phyloP scores from a whole-genome alignment of 805 yeast species.

The Naumovozyma baii region DNA sequence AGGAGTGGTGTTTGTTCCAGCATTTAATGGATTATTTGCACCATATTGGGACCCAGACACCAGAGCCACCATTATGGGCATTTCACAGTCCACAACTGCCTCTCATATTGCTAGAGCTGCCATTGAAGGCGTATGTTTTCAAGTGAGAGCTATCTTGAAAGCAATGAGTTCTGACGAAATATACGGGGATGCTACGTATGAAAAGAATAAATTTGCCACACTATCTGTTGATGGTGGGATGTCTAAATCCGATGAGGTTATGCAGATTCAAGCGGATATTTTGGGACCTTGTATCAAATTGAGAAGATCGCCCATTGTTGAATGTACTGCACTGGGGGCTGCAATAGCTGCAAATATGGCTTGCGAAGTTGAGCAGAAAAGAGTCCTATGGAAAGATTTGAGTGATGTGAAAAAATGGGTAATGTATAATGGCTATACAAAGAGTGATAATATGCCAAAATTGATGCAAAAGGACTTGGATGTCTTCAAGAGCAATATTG shows the following conservation, averaged over 20 bases:
- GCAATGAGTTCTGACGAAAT: constrained; percentile 74
- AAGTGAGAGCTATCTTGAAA: constrained; percentile 78
- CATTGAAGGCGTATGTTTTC: constrained; percentile 89
- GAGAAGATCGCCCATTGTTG: constrained; percentile 69
- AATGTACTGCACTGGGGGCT: constrained; percentile 92
- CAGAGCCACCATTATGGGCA: constrained; percentile 85
- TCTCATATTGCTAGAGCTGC: constrained; percentile 92
- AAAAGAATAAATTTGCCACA: constrained; percentile 42
- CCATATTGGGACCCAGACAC: constrained; percentile 95
- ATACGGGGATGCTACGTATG: constrained; percentile 21
- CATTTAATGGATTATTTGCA: constrained; percentile 87
- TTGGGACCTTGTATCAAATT: constrained; percentile 81
- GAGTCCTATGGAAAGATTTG: constrained; percentile 63
- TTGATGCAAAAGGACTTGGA: constrained; percentile 23
- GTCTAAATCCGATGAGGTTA: constrained; percentile 82
- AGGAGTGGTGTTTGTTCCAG: constrained; percentile 92
- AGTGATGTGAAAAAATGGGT: constrained; percentile 82
- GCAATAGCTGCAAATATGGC: constrained; percentile 90
- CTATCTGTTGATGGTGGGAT: constrained; percentile 91
- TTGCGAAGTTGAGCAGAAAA: constrained; percentile 38
- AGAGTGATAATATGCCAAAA: constrained; percentile 12
- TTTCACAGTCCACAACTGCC: constrained; percentile 86
- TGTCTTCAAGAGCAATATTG: constrained; percentile 35
- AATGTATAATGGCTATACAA: constrained; percentile 69
- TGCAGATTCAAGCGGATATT: constrained; percentile 90